Evolutionary conservation across 1,284 basidiomycete species (phyloP).

Genomic region (Pulveroboletus sp.): DNA sequence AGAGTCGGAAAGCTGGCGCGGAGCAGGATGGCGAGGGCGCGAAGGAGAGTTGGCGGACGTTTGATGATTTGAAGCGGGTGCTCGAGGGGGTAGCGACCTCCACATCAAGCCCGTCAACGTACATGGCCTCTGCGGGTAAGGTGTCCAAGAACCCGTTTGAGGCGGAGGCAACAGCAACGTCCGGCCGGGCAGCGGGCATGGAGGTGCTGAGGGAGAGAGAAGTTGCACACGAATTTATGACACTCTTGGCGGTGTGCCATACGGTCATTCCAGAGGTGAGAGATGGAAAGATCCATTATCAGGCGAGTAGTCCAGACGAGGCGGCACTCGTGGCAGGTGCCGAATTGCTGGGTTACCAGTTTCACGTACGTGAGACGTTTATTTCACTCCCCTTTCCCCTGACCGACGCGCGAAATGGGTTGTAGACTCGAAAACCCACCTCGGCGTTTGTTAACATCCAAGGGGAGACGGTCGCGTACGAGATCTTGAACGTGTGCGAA

Average conservation of each 20-base stretch:
- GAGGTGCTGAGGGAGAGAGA: slow-evolving; percentile 42
- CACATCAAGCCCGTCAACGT: neutral
- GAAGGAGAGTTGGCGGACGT: slow-evolving; percentile 73
- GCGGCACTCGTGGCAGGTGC: slow-evolving; percentile 95
- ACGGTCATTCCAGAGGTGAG: slow-evolving; percentile 96
- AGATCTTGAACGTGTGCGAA: slow-evolving; percentile 96
- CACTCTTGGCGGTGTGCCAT: slow-evolving; percentile 92
- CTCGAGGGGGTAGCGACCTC: slow-evolving; percentile 36
- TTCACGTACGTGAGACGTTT: slow-evolving; percentile 58
- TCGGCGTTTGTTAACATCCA: slow-evolving; percentile 87
- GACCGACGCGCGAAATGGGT: neutral
- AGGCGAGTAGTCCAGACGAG: slow-evolving; percentile 98
- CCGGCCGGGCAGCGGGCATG: neutral
- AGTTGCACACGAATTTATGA: slow-evolving; percentile 82
- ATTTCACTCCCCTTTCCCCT: slow-evolving; percentile 26
- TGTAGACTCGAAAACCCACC: slow-evolving; percentile 89
- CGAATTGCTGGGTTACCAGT: slow-evolving; percentile 89
- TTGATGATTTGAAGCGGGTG: slow-evolving; percentile 63
- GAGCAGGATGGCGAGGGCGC: slow-evolving; percentile 46
- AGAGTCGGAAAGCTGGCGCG: slow-evolving; percentile 59
- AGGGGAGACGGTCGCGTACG: slow-evolving; percentile 75
- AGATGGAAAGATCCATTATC: slow-evolving; percentile 84
- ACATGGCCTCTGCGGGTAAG: slow-evolving; percentile 6
- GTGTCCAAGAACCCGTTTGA: slow-evolving; percentile 25
- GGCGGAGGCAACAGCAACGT: neutral